Percentiles rank a stretch among this genome's conserved stretches.
Evolutionary conservation across 1,284 basidiomycete genomes (phyloP).

Genomic region (Inonotus hispidus): DNA sequence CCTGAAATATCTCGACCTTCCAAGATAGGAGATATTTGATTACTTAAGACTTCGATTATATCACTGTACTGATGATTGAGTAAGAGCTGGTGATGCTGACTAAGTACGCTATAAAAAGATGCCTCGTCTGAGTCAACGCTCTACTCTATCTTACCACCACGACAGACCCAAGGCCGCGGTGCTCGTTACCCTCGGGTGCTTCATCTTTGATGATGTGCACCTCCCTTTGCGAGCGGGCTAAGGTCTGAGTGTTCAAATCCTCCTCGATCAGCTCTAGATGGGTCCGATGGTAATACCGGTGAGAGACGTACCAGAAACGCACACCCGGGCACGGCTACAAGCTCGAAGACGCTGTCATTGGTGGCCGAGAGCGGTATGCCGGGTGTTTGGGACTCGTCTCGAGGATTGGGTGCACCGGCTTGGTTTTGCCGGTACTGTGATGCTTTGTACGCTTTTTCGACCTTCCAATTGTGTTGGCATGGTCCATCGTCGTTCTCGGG

Average conservation of each 20-base stretch:
- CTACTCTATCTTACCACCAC: conserved; percentile 21
- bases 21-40: no score
- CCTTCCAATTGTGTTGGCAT: background rate
- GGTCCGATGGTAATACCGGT: conserved; percentile 31
- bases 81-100: no score
- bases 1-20: no score
- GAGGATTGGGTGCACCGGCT: conserved; percentile 1
- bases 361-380: background rate
- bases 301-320: conserved; percentile 48
- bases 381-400: conserved; percentile 6
- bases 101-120: no score
- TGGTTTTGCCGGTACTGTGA: background rate
- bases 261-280: conserved; percentile 46
- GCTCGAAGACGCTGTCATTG: no score
- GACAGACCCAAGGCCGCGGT: conserved; percentile 46
- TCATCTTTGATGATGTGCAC: background rate
- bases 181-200: conserved; percentile 41
- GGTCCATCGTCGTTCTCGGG: no score
- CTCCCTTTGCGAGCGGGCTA: conserved; percentile 48
- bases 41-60: no score
- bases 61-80: no score
- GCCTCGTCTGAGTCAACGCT: no score
- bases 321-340: background rate
- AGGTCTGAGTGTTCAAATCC: conserved; percentile 56
- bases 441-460: background rate